A percentile compares a stretch with the other conserved stretches of the same genome.
Conservation (phyloP, 1,284 basidiomycete genomes). For the Puccinia polysora region DNA sequence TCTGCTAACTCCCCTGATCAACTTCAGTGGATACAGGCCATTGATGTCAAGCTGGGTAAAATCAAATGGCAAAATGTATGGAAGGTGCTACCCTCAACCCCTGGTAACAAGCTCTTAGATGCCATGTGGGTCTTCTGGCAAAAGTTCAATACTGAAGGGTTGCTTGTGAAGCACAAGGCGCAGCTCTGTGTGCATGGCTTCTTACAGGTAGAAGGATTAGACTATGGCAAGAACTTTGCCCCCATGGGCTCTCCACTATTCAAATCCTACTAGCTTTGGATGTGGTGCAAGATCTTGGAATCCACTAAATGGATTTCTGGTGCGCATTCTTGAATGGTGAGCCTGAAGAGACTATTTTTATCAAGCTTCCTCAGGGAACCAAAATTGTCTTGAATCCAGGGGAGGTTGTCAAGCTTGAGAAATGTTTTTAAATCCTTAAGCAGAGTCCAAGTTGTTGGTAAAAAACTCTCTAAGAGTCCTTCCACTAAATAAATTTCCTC, state of each 20-base stretch:
- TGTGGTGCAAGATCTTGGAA: background rate
- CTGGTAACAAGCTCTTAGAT: background rate
- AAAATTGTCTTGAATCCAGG: background rate
- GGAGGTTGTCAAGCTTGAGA: background rate
- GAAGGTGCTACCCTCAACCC: background rate
- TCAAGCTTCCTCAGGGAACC: background rate
- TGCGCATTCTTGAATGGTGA: slow-evolving; percentile 2
- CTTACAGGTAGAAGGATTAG: slow-evolving; percentile 1
- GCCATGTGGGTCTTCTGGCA: background rate
- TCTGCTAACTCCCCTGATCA: no score
- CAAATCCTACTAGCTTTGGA: background rate
- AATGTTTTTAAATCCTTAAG: background rate
- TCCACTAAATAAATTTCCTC: background rate
- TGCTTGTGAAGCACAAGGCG: background rate
- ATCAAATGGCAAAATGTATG: background rate
- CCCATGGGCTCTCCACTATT: background rate
- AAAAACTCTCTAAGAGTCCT: background rate
- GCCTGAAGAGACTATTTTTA: background rate
- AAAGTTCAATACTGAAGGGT: slow-evolving; percentile 1
- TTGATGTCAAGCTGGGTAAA: background rate
- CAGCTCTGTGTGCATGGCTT: background rate
- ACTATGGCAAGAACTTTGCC: slow-evolving; percentile 8
- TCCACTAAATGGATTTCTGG: slow-evolving; percentile 1
- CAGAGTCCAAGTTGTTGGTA: background rate
- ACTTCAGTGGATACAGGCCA: background rate